phyloP scores from a whole-genome alignment of 331 rosid species.

The Spiraea crenata region DNA sequence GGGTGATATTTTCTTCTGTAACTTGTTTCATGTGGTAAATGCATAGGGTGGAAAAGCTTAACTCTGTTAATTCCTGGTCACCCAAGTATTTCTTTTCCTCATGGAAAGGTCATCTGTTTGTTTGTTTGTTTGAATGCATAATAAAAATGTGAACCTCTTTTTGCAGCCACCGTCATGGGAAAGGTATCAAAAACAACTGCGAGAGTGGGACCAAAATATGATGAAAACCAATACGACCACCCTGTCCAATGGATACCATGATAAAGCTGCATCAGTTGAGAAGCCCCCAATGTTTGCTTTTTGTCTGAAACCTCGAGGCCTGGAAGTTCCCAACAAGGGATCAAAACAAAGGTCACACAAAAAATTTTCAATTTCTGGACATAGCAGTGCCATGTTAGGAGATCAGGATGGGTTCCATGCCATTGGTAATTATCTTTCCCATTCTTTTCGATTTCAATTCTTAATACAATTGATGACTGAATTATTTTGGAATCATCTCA shows the following conservation, averaged over 20 bases:
- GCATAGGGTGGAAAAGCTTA: neutral
- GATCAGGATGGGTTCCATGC: conserved; percentile 71
- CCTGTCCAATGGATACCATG: conserved; percentile 44
- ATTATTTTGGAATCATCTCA: neutral
- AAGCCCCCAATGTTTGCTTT: conserved; percentile 95
- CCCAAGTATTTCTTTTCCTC: conserved; percentile 17
- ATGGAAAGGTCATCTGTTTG: conserved; percentile 1
- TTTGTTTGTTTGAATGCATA: conserved; percentile 11
- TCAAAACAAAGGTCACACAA: conserved; percentile 80
- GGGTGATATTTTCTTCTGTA: neutral
- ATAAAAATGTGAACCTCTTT: conserved; percentile 1
- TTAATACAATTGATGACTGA: neutral
- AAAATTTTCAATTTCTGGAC: conserved; percentile 67
- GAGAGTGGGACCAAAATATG: conserved; percentile 75
- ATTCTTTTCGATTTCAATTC: conserved; percentile 10
- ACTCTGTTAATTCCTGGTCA: neutral
- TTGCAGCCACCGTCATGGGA: conserved; percentile 88
- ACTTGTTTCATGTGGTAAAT: neutral
- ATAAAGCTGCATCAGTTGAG: conserved; percentile 53
- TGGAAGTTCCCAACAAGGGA: conserved; percentile 77
- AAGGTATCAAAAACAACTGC: conserved; percentile 62
- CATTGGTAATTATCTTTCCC: conserved; percentile 47
- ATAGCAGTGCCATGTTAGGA: conserved; percentile 36
- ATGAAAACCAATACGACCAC: conserved; percentile 39
- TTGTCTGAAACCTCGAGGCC: conserved; percentile 91